Evolutionary conservation across 148 eudicot species (phyloP).

Genomic region (Rhododendron ferrugineum): DNA sequence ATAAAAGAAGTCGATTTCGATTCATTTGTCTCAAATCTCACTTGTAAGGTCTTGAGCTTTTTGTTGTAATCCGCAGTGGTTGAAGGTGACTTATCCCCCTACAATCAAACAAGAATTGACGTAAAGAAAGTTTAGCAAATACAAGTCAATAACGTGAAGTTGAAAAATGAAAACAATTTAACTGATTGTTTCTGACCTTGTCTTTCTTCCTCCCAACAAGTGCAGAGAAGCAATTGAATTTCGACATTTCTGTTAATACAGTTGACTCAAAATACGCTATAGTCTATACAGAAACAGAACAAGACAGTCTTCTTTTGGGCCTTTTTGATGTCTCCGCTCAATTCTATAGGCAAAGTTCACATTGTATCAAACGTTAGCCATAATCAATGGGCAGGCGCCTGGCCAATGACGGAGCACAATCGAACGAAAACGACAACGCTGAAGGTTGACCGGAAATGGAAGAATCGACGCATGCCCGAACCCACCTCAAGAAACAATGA

Average conservation of each 20-base stretch:
- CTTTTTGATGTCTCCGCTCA: conserved; percentile 7
- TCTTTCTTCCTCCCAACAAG: conserved; percentile 38
- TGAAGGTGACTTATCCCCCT: conserved; percentile 34
- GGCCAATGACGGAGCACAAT: conserved; percentile 34
- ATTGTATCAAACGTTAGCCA: conserved; percentile 52
- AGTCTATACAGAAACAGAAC: background rate
- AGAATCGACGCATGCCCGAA: conserved; percentile 16
- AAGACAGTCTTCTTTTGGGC: conserved; percentile 1
- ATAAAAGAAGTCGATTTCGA: conserved; percentile 34
- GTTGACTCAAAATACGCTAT: background rate
- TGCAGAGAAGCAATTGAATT: conserved; percentile 46
- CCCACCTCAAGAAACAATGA: conserved; percentile 35
- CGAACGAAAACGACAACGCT: background rate
- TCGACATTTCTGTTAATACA: conserved; percentile 28
- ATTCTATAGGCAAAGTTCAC: conserved; percentile 10
- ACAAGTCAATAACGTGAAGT: background rate
- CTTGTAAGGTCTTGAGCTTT: conserved; percentile 34
- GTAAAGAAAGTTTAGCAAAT: background rate
- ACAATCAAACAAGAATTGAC: conserved; percentile 7
- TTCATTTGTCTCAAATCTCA: conserved; percentile 34
- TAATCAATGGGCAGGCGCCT: conserved; percentile 73
- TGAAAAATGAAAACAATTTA: background rate
- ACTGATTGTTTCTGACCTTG: conserved; percentile 38
- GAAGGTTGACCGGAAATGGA: conserved; percentile 20
- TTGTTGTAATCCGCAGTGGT: conserved; percentile 13